Evolutionary conservation across 192 early-diverging fungal species (phyloP).

Genomic region (Spizellomyces punctatus): DNA sequence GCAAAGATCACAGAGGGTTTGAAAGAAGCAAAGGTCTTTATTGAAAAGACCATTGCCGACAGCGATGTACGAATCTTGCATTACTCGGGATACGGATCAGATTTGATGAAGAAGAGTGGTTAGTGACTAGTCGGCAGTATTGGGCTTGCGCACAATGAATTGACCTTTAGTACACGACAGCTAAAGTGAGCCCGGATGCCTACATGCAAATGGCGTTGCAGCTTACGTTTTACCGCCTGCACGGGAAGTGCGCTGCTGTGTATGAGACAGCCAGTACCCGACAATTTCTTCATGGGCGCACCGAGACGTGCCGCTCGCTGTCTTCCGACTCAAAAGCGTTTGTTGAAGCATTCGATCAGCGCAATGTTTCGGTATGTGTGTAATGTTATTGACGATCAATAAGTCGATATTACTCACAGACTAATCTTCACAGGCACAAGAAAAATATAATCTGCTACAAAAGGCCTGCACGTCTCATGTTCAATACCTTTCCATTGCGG

Average conservation of each 20-base stretch:
- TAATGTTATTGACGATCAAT: not conserved
- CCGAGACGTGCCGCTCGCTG: conserved; percentile 82
- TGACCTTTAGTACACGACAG: conserved; percentile 43
- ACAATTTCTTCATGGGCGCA: conserved; percentile 79
- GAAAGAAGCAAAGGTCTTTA: conserved; percentile 53
- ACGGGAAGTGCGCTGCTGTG: conserved; percentile 63
- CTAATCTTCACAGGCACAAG: conserved; percentile 26
- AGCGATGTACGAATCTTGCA: conserved; percentile 66
- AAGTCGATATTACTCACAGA: not conserved
- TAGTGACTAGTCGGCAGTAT: conserved; percentile 47
- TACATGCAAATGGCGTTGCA: conserved; percentile 87
- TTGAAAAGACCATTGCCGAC: conserved; percentile 54
- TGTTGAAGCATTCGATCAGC: conserved; percentile 65
- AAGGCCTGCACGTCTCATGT: conserved; percentile 62
- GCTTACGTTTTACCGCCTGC: conserved; percentile 77
- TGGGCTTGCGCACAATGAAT: conserved; percentile 37
- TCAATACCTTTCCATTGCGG: conserved; percentile 57
- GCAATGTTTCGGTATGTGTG: conserved; percentile 65
- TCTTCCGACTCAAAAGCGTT: conserved; percentile 71
- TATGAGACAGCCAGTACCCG: conserved; percentile 89
- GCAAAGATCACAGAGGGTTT: conserved; percentile 38
- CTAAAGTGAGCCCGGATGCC: conserved; percentile 72
- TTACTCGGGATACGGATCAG: conserved; percentile 71
- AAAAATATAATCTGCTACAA: conserved; percentile 61
- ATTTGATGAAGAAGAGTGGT: conserved; percentile 77